Percentiles rank a stretch among this genome's conserved stretches.
These are phyloP conservation scores for Citrus mangshanensis DNA, from an alignment of 345 rosid species.

Conservation along the genomic window DNA sequence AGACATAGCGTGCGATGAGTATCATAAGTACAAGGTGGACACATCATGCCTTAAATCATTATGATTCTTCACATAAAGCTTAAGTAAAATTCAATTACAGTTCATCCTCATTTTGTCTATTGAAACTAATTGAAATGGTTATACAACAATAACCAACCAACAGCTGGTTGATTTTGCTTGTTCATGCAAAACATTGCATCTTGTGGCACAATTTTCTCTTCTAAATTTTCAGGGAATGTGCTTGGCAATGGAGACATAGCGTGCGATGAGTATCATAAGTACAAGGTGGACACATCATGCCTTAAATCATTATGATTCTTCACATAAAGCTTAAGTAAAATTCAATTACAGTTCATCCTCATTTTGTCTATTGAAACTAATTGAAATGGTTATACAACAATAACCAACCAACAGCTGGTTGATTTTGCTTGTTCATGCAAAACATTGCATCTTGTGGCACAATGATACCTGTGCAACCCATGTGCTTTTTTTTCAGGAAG, in stretches of 20 bases:
- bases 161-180: neutral
- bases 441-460: neutral
- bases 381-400: neutral
- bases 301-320: neutral
- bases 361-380: neutral
- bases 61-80: neutral
- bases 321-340: neutral
- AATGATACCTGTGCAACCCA: neutral
- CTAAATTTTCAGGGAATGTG: constrained; percentile 27
- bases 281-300: constrained; percentile 39
- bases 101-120: neutral
- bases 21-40: constrained; percentile 64
- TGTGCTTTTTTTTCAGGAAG: constrained; percentile 47
- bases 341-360: neutral
- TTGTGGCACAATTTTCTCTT: neutral
- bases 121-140: neutral
- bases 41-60: neutral
- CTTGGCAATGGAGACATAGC: constrained; percentile 46
- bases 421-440: neutral
- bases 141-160: neutral
- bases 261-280: constrained; percentile 56
- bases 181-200: neutral
- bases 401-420: neutral
- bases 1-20: constrained; percentile 50
- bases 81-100: neutral